Percentiles rank a stretch among this genome's conserved stretches.
Conservation (phyloP, 2,329 filamentous ascomycete species). For the Balansia obtecta region DNA sequence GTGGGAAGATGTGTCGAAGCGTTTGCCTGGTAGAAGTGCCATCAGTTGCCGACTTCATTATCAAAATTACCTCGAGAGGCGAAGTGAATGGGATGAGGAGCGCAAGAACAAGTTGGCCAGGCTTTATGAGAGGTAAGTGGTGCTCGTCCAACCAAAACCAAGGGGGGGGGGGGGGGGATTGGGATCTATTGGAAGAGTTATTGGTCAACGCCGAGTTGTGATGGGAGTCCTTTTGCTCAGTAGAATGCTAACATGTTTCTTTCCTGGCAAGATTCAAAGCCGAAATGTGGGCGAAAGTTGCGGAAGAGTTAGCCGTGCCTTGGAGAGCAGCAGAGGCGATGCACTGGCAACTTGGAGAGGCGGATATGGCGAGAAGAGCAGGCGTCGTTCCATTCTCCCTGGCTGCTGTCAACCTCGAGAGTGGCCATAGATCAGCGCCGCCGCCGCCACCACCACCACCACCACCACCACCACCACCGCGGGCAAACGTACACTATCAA, state of each 20-base stretch:
- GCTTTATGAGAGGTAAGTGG: constrained; percentile 78
- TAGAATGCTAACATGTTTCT: background rate
- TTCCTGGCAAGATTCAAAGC: constrained; percentile 64
- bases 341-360: constrained; percentile 93
- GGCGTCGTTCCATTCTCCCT: constrained; percentile 78
- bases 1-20: constrained; percentile 95
- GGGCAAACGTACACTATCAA: constrained; percentile 29
- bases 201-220: too few species aligned
- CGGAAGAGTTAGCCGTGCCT: constrained; percentile 86
- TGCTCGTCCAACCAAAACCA: background rate
- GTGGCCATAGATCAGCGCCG: constrained; percentile 25
- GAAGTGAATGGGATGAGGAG: constrained; percentile 94
- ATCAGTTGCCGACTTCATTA: constrained; percentile 93
- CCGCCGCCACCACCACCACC: too few species aligned
- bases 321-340: constrained; percentile 95
- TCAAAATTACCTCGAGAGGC: constrained; percentile 89
- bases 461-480: too few species aligned
- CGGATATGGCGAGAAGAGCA: constrained; percentile 86
- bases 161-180: background rate
- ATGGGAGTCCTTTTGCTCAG: background rate
- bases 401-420: constrained; percentile 40
- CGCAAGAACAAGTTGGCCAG: constrained; percentile 93
- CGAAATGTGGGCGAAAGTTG: constrained; percentile 95
- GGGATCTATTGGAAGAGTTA: too few species aligned
- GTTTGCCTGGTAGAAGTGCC: constrained; percentile 76